Base-by-base conservation (phyloP, 2,329 filamentous ascomycete species). In the Penicillium sclerotiorum region DNA sequence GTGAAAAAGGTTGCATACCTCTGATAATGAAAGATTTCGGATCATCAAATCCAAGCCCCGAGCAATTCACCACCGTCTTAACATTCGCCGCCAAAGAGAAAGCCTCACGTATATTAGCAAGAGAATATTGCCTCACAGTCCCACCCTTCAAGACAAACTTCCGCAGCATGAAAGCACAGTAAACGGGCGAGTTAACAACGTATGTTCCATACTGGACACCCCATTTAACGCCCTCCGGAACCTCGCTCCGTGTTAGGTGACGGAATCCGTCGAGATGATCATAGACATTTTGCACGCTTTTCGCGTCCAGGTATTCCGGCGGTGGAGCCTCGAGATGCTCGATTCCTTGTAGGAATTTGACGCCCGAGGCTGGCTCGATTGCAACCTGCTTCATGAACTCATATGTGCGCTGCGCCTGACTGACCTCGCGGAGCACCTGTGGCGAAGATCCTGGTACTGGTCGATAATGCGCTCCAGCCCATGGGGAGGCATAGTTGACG, bases 401-500 rank as follows among this genome's bases (percentile, higher is more conserved):
- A 38, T 70, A 75, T 1, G 76, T 76, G 15, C 62, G 62, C 12
- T 62, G 57, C 3, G 69, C 73, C 59, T 75, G 69, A 12, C 55
- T 30, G 22, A 66, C 63, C 59, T 78, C 73, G 6, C 63, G 55
- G 30, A 63, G 45, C 23, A 63, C 50, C 57, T 74, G 69, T 21
- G 73, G 57, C 1, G 66, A 65, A 18, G 64, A 59, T 7, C 67
- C 70, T 1, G 74, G 75, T 3, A 76, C 68, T 0, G 76, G 75
- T 1, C 76, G 71, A 53, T 75, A 77, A 58, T 78, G 76, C 1
- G 74, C 76, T 20, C 75, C 75, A 1, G 75, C 74, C 70, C 73
- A 76, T 23, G 72, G 71, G 2, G 73, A 76, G 33, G 76, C 68
- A 58, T 77, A 78, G 61, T 75, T 70, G 38, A 72, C 58, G 13